phyloP scores from a whole-genome alignment of 2,329 filamentous ascomycete genomes.

The Bisporella sp. region DNA sequence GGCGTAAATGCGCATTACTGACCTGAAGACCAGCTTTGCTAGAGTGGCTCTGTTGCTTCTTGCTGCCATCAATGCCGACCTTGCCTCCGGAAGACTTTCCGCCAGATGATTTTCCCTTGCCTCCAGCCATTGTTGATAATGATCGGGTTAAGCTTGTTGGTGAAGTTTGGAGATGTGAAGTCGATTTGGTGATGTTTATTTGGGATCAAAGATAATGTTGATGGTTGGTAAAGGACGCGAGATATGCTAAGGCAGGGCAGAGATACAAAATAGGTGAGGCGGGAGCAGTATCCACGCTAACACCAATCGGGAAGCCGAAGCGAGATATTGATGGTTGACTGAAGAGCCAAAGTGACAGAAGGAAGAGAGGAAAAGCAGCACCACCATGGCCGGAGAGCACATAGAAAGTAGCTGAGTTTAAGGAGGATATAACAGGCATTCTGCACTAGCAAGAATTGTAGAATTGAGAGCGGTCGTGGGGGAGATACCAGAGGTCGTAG shows the following conservation, averaged over 20 bases:
- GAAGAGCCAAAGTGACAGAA: too few species aligned
- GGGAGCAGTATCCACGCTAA: not conserved
- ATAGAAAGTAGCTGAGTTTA: too few species aligned
- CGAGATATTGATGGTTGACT: too few species aligned
- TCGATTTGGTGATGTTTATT: not conserved
- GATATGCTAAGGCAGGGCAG: too few species aligned
- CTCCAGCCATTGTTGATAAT: conserved; percentile 26
- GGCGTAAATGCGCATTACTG: conserved; percentile 21
- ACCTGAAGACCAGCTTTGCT: conserved; percentile 31
- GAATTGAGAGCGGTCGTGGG: too few species aligned
- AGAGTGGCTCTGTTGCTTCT: conserved; percentile 31
- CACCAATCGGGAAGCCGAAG: too few species aligned
- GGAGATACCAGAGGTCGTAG: too few species aligned
- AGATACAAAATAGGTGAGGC: too few species aligned
- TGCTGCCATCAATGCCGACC: conserved; percentile 26
- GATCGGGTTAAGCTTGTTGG: not conserved
- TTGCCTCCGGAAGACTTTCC: conserved; percentile 32
- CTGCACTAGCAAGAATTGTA: too few species aligned
- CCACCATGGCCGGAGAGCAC: too few species aligned
- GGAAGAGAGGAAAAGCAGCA: too few species aligned
- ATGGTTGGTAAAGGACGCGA: not conserved
- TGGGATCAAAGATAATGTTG: not conserved
- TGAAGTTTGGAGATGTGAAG: not conserved
- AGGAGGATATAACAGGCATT: too few species aligned
- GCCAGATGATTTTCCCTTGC: conserved; percentile 30